phyloP scores from a whole-genome alignment of 352 stramenopile species.

The Saprolegnia diclina region DNA sequence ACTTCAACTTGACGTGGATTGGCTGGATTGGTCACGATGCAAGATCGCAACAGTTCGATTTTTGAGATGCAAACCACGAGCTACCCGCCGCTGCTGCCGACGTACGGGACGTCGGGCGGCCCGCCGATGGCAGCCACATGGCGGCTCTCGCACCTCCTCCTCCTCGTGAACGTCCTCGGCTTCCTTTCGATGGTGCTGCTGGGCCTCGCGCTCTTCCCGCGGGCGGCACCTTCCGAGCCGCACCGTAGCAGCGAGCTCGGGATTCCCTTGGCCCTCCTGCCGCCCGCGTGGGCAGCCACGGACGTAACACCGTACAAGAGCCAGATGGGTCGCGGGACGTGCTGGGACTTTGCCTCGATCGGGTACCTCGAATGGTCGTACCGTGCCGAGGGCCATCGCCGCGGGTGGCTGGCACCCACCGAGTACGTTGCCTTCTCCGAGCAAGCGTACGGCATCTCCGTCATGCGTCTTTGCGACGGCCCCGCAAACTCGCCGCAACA shows the following conservation, averaged over 20 bases:
- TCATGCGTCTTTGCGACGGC: slow-evolving; percentile 48
- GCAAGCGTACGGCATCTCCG: slow-evolving; percentile 54
- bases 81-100: neutral
- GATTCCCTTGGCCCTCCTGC: slow-evolving; percentile 30
- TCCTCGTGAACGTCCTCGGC: neutral
- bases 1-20: too few species aligned
- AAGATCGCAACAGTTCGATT: neutral
- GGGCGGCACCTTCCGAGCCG: too few species aligned
- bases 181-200: neutral
- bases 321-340: slow-evolving; percentile 54
- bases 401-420: slow-evolving; percentile 46
- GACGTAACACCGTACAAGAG: slow-evolving; percentile 56
- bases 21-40: too few species aligned
- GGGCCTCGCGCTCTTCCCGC: neutral
- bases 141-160: neutral
- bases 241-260: neutral
- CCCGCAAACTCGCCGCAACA: slow-evolving; percentile 51
- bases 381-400: slow-evolving; percentile 42
- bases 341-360: slow-evolving; percentile 61
- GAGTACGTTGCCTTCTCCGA: slow-evolving; percentile 59
- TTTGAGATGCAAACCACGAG: neutral
- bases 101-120: neutral
- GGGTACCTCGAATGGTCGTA: slow-evolving; percentile 54
- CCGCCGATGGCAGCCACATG: neutral
- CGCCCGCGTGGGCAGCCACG: slow-evolving; percentile 48